Base-by-base conservation (phyloP, 495 filamentous ascomycete species). In the Penicillium lividum region DNA sequence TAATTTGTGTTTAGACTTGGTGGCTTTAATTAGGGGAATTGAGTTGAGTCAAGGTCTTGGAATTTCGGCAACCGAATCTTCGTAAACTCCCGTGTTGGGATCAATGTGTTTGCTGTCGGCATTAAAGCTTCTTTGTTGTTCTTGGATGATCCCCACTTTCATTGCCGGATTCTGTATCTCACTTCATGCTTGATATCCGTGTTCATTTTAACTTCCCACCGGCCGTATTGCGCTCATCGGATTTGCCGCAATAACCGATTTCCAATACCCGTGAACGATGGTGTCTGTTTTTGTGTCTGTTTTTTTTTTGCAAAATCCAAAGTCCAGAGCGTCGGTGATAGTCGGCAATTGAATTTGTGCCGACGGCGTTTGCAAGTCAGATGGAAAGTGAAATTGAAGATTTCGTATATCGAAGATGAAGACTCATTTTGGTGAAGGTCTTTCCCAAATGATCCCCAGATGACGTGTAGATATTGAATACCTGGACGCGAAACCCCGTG, bases 301-400 rank as follows among this genome's bases (percentile, higher is more conserved):
- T 34, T 27, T 13, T 10, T 1, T 16, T 45, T 9, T 45, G 13
- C 27, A n/a, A n/a, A 30, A 43, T 30, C 18, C 11, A 27, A 18
- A 28, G 40, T n/a, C 43, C 18, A 40, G 31, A 28, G 53, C 11
- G 31, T 52, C 28, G 45, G 8, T 27, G 28, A 16, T n/a, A n/a
- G 15, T 52, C 58, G 53, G 53, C 53, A 48, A 51, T 56, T 45
- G 57, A 55, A 1, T 8, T 45, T 28, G 16, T 29, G 38, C 52
- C 51, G 57, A 51, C 52, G 57, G 57, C 51, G n/a, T 54, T 51
- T 60, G 52, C 7, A 13, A 48, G 5, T 30, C n/a, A 25, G 46
- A 51, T 33, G 27, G 25, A 33, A 22, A 51, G 10, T 11, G 13
- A 43, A 18, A 49, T 30, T 27, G 28, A 30, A 5, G 15, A 27